Conservation (phyloP, 106 monocot genomes). For the Dendrobium chrysotoxum region DNA sequence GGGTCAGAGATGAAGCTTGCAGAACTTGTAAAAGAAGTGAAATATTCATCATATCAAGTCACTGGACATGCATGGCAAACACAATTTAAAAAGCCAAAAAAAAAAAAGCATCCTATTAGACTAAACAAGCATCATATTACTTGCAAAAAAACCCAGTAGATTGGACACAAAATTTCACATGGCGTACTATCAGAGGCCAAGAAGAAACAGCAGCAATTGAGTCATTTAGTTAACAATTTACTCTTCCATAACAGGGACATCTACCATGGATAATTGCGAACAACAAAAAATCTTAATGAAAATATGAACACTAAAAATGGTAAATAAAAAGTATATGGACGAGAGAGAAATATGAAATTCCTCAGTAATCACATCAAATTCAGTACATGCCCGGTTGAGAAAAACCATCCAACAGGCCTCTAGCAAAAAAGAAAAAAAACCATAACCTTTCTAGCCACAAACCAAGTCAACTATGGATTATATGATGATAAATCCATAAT, state of each 20-base stretch:
- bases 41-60: not conserved
- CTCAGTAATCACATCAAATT: not conserved
- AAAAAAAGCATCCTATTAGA: not conserved
- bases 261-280: not conserved
- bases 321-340: not conserved
- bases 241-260: not conserved
- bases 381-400: not conserved
- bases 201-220: not conserved
- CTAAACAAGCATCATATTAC: not conserved
- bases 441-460: not conserved
- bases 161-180: not conserved
- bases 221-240: not conserved
- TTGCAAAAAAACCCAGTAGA: not conserved
- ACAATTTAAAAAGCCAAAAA: not conserved
- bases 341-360: not conserved
- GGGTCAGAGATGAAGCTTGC: not conserved
- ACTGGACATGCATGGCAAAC: not conserved
- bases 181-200: not conserved
- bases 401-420: not conserved
- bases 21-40: not conserved
- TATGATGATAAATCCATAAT: not conserved
- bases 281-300: not conserved
- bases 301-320: not conserved
- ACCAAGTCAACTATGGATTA: not conserved
- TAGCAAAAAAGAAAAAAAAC: not conserved